These are phyloP conservation scores for Sergeia podlipaevii DNA, from an alignment of 208 protist genomes.

Conservation along the genomic window DNA sequence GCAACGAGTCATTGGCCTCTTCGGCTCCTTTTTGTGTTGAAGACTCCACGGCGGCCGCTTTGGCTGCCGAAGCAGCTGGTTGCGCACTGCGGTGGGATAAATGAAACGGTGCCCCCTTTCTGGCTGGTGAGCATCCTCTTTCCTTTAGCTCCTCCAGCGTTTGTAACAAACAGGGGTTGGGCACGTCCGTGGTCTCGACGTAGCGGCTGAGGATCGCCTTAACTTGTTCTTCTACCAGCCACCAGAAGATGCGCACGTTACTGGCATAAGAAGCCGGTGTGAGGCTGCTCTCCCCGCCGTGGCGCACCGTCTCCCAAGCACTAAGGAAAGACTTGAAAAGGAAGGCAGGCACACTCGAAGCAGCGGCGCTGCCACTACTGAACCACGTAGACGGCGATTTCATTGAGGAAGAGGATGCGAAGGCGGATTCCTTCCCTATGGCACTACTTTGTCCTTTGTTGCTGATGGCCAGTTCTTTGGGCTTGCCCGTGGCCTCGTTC, in stretches of 20 bases:
- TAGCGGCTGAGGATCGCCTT: neutral
- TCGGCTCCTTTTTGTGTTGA: neutral
- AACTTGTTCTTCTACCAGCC: conserved; percentile 34
- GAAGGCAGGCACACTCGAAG: conserved; percentile 16
- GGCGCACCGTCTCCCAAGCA: conserved; percentile 44
- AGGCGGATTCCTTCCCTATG: neutral
- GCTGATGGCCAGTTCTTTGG: conserved; percentile 1
- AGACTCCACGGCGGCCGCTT: neutral
- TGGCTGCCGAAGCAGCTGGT: no score
- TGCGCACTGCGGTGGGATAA: no score
- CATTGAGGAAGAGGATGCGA: neutral
- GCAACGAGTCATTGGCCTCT: neutral
- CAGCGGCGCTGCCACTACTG: conserved; percentile 2
- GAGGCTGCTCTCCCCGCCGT: conserved; percentile 23
- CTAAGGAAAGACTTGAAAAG: conserved; percentile 31
- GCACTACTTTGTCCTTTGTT: neutral
- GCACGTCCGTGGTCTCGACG: neutral
- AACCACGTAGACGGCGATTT: no score
- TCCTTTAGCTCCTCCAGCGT: no score
- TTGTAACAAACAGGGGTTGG: no score
- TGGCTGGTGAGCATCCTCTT: no score
- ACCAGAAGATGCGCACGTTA: conserved; percentile 49
- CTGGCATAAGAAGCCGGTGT: conserved; percentile 34
- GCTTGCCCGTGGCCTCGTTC: neutral
- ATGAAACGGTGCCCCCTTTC: no score